Base-by-base conservation (phyloP, 2,329 filamentous ascomycete genomes). In the Aspergillus quadricinctus region DNA sequence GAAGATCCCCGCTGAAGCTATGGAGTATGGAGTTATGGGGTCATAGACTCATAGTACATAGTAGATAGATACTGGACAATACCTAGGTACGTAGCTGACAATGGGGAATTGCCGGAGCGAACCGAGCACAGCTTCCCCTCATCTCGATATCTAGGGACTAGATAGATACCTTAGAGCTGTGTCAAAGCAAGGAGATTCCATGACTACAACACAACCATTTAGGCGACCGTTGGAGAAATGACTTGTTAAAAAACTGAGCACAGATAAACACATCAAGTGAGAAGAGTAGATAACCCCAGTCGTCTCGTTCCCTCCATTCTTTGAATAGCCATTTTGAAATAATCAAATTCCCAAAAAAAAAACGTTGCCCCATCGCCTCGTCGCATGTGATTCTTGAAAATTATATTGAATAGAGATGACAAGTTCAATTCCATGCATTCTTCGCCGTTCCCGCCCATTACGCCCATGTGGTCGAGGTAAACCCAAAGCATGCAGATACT, bases 401-500 rank as follows among this genome's bases (percentile, higher is more conserved):
- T 25, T 14, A 46, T 14, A 5, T 14, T 3, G 23, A 46, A 27
- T 3, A 23, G 21, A 46, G 23, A 46, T 23, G 19, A 46, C 21
- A 46, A 23, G 23, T 6, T 27, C 2, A 9, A 46, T 25, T 25
- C 14, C 43, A 27, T 23, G 21, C 9, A 23, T 46, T 23, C 11
- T 46, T 45, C 41, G 8, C 41, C n/a, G 21, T 45, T 10, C 21
- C 41, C 41, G 19, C 21, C 19, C 41, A 45, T 45, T 23, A 23
- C 41, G 41, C 41, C 41, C 41, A 23, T 5, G 17, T 23, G 19
- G 8, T 45, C 8, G 21, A 45, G n/a, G 5, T 21, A 23, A 17
- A 58, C 55, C 52, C 49, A 45, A 53, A 59, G 40, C 14, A 23
- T 23, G 41, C 40, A 21, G 40, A 11, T 10, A 23, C 19, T 21